phyloP scores from a whole-genome alignment of 495 filamentous ascomycete genomes.

The Penicillium malachiteum region DNA sequence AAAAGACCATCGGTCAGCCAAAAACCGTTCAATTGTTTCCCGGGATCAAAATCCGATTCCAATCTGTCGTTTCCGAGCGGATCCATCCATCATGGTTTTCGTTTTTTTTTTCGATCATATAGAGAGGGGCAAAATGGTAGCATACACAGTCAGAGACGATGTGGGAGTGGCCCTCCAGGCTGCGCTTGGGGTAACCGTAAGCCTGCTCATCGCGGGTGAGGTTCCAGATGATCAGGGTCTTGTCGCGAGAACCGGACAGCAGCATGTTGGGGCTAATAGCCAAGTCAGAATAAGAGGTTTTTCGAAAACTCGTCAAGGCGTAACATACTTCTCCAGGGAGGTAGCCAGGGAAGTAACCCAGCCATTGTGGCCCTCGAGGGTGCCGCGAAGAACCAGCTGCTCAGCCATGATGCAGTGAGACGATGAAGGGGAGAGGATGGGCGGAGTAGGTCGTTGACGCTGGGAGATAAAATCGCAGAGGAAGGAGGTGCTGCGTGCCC shows the following conservation, averaged over 20 bases:
- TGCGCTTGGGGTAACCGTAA: constrained; percentile 98
- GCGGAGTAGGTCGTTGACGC: constrained; percentile 51
- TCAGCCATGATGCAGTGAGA: constrained; percentile 73
- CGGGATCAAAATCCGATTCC: constrained; percentile 1
- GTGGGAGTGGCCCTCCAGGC: constrained; percentile 97
- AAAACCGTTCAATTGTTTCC: constrained; percentile 12
- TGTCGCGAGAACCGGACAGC: constrained; percentile 94
- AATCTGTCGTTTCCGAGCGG: constrained; percentile 18
- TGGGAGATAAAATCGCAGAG: constrained; percentile 49
- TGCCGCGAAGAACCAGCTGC: constrained; percentile 95
- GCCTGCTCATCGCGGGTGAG: constrained; percentile 96
- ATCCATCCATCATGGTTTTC: constrained; percentile 5
- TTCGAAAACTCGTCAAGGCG: constrained; percentile 23
- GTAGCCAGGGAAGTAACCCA: constrained; percentile 82
- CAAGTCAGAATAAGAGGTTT: constrained; percentile 37
- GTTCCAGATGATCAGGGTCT: constrained; percentile 99
- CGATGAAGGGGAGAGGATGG: constrained; percentile 46
- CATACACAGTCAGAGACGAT: constrained; percentile 99
- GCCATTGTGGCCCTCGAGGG: constrained; percentile 91
- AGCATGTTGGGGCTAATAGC: constrained; percentile 95
- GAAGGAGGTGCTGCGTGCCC: constrained; percentile 37
- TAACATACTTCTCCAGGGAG: constrained; percentile 92
- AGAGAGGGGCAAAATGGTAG: constrained; percentile 29
- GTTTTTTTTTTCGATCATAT: constrained; percentile 7
- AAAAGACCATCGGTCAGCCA: constrained; percentile 38